Evolutionary conservation across 371 early-diverging fungal species (phyloP).

Genomic region (Haplosporangium sp.): DNA sequence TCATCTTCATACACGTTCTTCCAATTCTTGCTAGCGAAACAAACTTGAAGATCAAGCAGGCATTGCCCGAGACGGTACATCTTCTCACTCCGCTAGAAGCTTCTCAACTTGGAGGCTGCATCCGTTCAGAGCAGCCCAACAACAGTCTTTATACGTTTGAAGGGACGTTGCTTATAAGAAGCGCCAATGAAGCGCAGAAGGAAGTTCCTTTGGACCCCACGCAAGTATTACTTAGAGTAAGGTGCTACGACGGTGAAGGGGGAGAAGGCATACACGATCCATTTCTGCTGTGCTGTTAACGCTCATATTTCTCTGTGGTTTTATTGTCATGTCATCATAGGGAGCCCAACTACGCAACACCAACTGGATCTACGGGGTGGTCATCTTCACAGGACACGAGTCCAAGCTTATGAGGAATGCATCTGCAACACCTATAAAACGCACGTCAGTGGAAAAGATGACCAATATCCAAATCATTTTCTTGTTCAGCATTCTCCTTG

Average conservation of each 20-base stretch:
- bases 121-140: constrained; percentile 83
- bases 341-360: constrained; percentile 90
- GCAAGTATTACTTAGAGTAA: constrained; percentile 79
- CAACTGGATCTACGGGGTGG: constrained; percentile 86
- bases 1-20: background rate
- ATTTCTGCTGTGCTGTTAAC: background rate
- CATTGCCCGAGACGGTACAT: constrained; percentile 75
- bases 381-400: constrained; percentile 91
- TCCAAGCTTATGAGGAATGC: constrained; percentile 92
- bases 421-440: constrained; percentile 84
- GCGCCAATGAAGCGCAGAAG: constrained; percentile 66
- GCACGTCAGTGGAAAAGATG: constrained; percentile 83
- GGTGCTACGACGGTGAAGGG: background rate
- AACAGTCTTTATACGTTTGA: constrained; percentile 90
- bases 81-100: constrained; percentile 72
- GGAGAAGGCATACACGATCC: background rate
- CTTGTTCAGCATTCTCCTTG: constrained; percentile 86
- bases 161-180: constrained; percentile 70
- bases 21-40: constrained; percentile 73
- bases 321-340: constrained; percentile 12
- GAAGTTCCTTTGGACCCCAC: constrained; percentile 83
- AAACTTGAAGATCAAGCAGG: constrained; percentile 94
- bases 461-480: constrained; percentile 95
- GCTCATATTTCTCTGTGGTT: background rate
- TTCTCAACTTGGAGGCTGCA: constrained; percentile 62